phyloP scores from a whole-genome alignment of 2,329 filamentous ascomycete genomes.

The Stagonosporopsis rhizophila region DNA sequence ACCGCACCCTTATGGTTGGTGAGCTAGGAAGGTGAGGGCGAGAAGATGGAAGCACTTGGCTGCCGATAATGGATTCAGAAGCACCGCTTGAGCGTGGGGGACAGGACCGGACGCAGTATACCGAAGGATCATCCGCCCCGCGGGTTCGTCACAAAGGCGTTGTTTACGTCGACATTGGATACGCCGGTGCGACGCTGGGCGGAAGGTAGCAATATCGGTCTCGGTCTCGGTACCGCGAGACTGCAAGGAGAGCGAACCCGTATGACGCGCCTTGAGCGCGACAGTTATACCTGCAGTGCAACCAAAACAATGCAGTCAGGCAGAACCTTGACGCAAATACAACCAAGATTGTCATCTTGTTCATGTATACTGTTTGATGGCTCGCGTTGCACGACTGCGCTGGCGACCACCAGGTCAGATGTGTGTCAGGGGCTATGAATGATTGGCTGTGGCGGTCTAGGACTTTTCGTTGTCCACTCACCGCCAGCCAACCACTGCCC shows the following conservation, averaged over 20 bases:
- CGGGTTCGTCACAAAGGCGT: slow-evolving; percentile 33
- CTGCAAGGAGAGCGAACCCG: slow-evolving; percentile 12
- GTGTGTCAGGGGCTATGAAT: slow-evolving; percentile 16
- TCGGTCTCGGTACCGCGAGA: slow-evolving; percentile 10
- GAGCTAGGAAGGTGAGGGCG: slow-evolving; percentile 71
- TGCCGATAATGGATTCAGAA: slow-evolving; percentile 29
- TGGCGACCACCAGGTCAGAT: slow-evolving; percentile 23
- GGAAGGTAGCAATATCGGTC: neutral
- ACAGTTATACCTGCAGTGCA: slow-evolving; percentile 28
- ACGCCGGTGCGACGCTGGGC: slow-evolving; percentile 42
- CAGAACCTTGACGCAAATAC: slow-evolving; percentile 24
- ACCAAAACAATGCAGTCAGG: slow-evolving; percentile 20
- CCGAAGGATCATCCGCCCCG: slow-evolving; percentile 23
- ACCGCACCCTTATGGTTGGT: slow-evolving; percentile 82
- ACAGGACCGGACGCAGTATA: slow-evolving; percentile 27
- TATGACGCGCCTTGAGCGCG: slow-evolving; percentile 31
- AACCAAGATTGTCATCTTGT: slow-evolving; percentile 29
- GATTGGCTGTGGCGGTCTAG: slow-evolving; percentile 35
- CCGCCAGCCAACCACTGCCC: slow-evolving; percentile 30
- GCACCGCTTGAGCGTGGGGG: slow-evolving; percentile 35
- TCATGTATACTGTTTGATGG: slow-evolving; percentile 32
- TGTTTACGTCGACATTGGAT: slow-evolving; percentile 33
- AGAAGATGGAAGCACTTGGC: slow-evolving; percentile 28
- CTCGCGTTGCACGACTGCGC: slow-evolving; percentile 23
- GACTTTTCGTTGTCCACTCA: slow-evolving; percentile 4